Percentiles rank a stretch among this genome's conserved stretches.
Evolutionary conservation across 306 rosid genomes (phyloP).

Genomic region (Vigna hirtella): DNA sequence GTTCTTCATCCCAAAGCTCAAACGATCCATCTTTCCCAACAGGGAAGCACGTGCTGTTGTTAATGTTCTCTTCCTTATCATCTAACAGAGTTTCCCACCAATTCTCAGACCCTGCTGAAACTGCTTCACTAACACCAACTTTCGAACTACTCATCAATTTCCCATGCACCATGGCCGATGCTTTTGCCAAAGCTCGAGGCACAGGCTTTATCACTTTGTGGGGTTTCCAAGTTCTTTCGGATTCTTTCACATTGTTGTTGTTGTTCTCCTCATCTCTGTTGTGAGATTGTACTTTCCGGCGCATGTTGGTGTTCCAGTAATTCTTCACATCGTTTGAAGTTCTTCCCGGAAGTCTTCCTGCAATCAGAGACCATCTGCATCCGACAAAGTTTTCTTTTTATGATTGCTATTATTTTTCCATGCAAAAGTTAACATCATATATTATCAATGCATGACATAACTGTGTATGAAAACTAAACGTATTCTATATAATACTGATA

Average conservation of each 20-base stretch:
- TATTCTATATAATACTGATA: too few species aligned
- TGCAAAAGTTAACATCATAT: too few species aligned
- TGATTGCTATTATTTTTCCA: too few species aligned
- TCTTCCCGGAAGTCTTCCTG: slow-evolving; percentile 50
- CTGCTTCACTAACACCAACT: background rate
- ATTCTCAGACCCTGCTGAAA: background rate
- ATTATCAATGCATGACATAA: too few species aligned
- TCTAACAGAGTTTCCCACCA: slow-evolving; percentile 39
- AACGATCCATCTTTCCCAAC: background rate
- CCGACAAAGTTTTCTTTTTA: background rate
- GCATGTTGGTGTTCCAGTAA: slow-evolving; percentile 23
- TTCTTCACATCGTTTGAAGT: slow-evolving; percentile 50
- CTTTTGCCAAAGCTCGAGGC: slow-evolving; percentile 30
- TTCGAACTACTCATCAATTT: background rate
- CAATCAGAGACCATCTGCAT: slow-evolving; percentile 51
- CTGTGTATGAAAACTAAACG: too few species aligned
- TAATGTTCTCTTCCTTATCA: background rate
- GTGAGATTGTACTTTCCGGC: too few species aligned
- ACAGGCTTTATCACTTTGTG: slow-evolving; percentile 33
- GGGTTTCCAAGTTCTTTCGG: background rate
- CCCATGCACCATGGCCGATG: background rate
- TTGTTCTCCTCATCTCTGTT: background rate
- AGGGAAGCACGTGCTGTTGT: background rate
- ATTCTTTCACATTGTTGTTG: background rate
- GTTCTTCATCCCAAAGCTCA: background rate